A percentile compares a stretch with the other conserved stretches of the same genome.
phyloP scores from a whole-genome alignment of 768 basidiomycete genomes.

The Trametes cubensis region DNA sequence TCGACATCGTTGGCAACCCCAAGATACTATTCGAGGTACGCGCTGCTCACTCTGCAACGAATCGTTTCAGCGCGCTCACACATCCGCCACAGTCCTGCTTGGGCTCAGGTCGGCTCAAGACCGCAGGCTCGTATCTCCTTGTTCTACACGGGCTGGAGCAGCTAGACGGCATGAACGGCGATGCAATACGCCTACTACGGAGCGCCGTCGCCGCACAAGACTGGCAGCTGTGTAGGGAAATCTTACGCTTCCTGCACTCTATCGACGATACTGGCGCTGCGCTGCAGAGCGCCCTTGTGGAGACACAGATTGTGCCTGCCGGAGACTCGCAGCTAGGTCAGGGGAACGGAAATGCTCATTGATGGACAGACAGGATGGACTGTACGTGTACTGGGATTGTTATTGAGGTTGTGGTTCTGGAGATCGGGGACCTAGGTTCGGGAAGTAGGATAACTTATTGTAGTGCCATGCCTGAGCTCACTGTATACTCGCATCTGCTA shows the following conservation, averaged over 20 bases:
- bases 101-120: conserved; percentile 70
- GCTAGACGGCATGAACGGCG: conserved; percentile 74
- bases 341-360: conserved; percentile 18
- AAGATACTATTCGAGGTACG: conserved; percentile 87
- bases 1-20: conserved; percentile 89
- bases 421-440: too few species aligned
- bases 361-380: not conserved
- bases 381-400: too few species aligned
- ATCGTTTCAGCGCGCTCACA: not conserved
- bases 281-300: conserved; percentile 60
- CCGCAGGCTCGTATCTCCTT: conserved; percentile 89
- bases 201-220: conserved; percentile 78
- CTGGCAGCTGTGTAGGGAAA: conserved; percentile 89
- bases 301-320: conserved; percentile 46
- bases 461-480: too few species aligned
- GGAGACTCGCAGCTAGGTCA: conserved; percentile 10
- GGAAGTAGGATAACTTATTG: too few species aligned
- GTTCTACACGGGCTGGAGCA: conserved; percentile 94
- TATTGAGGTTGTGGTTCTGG: too few species aligned
- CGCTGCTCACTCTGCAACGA: conserved; percentile 21
- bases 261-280: conserved; percentile 85
- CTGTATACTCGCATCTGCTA: too few species aligned
- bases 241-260: conserved; percentile 89
- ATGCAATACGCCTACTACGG: conserved; percentile 79
- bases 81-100: conserved; percentile 64